These are phyloP conservation scores for Colletotrichum spaethianum DNA, from an alignment of 2,329 filamentous ascomycete species.

Conservation along the genomic window DNA sequence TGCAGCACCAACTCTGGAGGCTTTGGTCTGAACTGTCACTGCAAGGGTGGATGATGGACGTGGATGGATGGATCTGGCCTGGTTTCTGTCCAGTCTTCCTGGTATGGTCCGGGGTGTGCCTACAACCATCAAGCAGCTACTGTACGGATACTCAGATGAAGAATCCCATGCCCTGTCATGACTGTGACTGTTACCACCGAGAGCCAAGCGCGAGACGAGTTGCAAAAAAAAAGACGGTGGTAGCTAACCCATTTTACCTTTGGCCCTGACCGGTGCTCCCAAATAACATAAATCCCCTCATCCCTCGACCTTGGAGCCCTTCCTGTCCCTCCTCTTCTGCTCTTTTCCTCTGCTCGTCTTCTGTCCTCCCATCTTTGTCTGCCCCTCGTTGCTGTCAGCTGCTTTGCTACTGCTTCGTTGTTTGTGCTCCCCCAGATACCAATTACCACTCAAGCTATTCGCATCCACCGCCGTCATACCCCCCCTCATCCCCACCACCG, in stretches of 20 bases:
- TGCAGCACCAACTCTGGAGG: background rate
- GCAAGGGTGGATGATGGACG: constrained; percentile 7
- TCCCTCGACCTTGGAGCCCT: constrained; percentile 35
- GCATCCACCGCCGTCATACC: constrained; percentile 24
- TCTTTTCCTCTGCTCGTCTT: constrained; percentile 10
- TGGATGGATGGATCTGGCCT: constrained; percentile 28
- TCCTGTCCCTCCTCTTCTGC: background rate
- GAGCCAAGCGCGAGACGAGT: constrained; percentile 3
- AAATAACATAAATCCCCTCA: constrained; percentile 38
- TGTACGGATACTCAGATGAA: constrained; percentile 6
- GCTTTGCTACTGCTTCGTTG: constrained; percentile 13
- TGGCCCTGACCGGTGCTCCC: constrained; percentile 3
- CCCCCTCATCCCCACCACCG: constrained; percentile 23
- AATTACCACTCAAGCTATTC: background rate
- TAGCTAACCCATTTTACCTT: constrained; percentile 1
- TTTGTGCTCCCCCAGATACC: constrained; percentile 24
- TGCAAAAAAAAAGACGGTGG: background rate
- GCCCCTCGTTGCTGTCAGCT: constrained; percentile 8
- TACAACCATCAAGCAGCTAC: constrained; percentile 1
- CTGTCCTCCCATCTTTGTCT: constrained; percentile 15
- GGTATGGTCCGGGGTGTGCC: constrained; percentile 18
- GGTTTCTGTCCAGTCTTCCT: background rate
- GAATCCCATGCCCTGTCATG: constrained; percentile 15
- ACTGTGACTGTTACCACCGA: background rate
- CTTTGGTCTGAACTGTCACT: background rate